Base-by-base conservation (phyloP, 2,329 filamentous ascomycete genomes). In the Arthroderma sp. region DNA sequence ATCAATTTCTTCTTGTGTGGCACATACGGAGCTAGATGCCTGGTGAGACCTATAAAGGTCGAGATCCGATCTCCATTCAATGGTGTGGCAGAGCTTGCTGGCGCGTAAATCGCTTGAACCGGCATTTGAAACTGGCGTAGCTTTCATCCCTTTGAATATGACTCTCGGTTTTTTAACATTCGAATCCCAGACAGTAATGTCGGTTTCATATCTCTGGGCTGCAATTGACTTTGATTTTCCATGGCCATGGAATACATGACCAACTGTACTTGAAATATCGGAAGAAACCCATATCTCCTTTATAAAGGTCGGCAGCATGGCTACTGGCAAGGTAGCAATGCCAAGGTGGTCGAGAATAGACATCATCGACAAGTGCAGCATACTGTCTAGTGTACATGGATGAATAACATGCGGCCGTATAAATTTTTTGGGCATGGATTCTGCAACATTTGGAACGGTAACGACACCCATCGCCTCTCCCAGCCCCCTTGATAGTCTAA, bases 341-440 rank as follows among this genome's bases (percentile, higher is more conserved):
- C 53, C 50, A 6, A 47, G 53, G 31, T 52, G 41, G 38, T 60
- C 56, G 33, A 56, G 45, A 3, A 57, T 48, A 2, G 56, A 53
- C 31, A 40, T 22, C 32, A 61, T 52, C 31, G 56, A 52, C 36
- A 56, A 46, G 33, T 61, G 58, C 10, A 64, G 53, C 48, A 62
- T 55, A 38, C 52, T 57, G 28, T 65, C 61, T 49, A 65, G 53
- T 3, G 61, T 63, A 7, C 55, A 52, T 6, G 62, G 62, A 29
- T 65, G 62, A 15, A 65, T 59, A 4, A 63, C 32, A 45, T 64
- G 61, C 0, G 54, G 44, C 32, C 61, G 55, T 36, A 58, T 49
- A 46, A 54, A 60, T 1, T 52, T 50, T 32, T 59, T 57, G 11
- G 62, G 61, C 61, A 64, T 65, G 4, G 51, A 45, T 29, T 50